phyloP scores from a whole-genome alignment of 495 filamentous ascomycete genomes.

The Hypoxylon trugodes region DNA sequence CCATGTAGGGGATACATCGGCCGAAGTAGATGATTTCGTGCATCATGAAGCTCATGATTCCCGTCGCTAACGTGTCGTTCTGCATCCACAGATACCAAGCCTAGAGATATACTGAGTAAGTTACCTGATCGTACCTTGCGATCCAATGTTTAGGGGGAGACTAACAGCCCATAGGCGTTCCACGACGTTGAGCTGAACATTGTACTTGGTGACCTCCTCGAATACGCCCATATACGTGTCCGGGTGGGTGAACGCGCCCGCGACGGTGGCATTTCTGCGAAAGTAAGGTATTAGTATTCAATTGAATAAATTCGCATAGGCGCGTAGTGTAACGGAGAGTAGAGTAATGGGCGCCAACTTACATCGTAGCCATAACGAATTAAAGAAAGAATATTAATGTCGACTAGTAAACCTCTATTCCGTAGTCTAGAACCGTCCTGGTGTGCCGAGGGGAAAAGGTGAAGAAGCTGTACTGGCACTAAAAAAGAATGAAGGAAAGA shows the following conservation, averaged over 20 bases:
- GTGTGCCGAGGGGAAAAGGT: not conserved
- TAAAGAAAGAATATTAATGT: slow-evolving; percentile 3
- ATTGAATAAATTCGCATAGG: not conserved
- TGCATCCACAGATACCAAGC: slow-evolving; percentile 97
- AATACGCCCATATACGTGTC: slow-evolving; percentile 82
- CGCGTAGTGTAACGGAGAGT: not conserved
- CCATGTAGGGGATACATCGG: slow-evolving; percentile 88
- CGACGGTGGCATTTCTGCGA: slow-evolving; percentile 65
- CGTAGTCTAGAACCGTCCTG: not conserved
- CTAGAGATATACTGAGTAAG: slow-evolving; percentile 44
- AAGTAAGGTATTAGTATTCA: slow-evolving; percentile 30
- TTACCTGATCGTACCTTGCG: slow-evolving; percentile 13
- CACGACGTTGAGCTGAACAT: slow-evolving; percentile 82
- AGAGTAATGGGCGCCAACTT: slow-evolving; percentile 23
- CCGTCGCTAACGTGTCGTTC: slow-evolving; percentile 93
- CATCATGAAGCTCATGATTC: slow-evolving; percentile 96
- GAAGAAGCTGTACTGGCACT: slow-evolving; percentile 22
- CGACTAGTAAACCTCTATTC: slow-evolving; percentile 14
- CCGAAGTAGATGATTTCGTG: slow-evolving; percentile 96
- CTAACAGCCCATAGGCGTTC: slow-evolving; percentile 91
- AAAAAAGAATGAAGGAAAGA: slow-evolving; percentile 14
- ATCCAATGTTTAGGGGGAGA: slow-evolving; percentile 10
- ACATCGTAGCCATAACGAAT: slow-evolving; percentile 53
- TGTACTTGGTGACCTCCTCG: slow-evolving; percentile 85
- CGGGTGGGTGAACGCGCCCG: slow-evolving; percentile 57